These are phyloP conservation scores for Amylocystis lapponica DNA, from an alignment of 768 basidiomycete genomes.

Conservation along the genomic window DNA sequence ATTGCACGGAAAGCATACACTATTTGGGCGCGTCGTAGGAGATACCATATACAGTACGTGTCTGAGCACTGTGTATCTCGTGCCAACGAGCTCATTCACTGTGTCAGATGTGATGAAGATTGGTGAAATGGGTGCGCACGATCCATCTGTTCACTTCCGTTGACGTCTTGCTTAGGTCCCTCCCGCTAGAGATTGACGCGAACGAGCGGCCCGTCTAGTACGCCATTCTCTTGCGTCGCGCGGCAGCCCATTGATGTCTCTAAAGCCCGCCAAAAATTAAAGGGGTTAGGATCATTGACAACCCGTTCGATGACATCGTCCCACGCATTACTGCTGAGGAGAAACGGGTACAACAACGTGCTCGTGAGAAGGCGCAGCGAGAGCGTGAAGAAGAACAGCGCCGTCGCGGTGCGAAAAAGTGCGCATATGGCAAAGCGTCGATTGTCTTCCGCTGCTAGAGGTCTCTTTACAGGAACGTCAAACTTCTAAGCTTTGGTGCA, in stretches of 20 bases:
- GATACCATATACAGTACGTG: slow-evolving; percentile 83
- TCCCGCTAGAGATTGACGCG: slow-evolving; percentile 55
- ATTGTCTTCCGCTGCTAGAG: neutral
- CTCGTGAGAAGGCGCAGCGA: slow-evolving; percentile 66
- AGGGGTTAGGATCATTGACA: slow-evolving; percentile 77
- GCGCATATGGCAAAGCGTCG: too few relatives aligned
- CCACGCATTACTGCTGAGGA: slow-evolving; percentile 96
- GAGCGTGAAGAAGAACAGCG: slow-evolving; percentile 75
- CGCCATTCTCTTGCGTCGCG: slow-evolving; percentile 20
- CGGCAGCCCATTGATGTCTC: neutral
- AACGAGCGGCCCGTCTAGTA: slow-evolving; percentile 80
- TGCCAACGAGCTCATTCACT: neutral
- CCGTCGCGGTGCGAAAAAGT: slow-evolving; percentile 86
- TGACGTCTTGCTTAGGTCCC: slow-evolving; percentile 8
- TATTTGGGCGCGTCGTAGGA: slow-evolving; percentile 87
- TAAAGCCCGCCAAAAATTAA: slow-evolving; percentile 87
- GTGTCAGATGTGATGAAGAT: slow-evolving; percentile 83
- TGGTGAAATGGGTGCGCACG: slow-evolving; percentile 81
- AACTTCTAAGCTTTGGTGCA: slow-evolving; percentile 81
- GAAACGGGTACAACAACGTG: slow-evolving; percentile 76
- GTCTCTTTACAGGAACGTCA: slow-evolving; percentile 61
- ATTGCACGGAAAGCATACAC: slow-evolving; percentile 88
- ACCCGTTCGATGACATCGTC: slow-evolving; percentile 93
- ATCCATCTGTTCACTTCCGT: neutral
- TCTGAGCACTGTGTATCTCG: too few relatives aligned